Conservation (phyloP, 805 yeast species). For the Yarrowia sp. region DNA sequence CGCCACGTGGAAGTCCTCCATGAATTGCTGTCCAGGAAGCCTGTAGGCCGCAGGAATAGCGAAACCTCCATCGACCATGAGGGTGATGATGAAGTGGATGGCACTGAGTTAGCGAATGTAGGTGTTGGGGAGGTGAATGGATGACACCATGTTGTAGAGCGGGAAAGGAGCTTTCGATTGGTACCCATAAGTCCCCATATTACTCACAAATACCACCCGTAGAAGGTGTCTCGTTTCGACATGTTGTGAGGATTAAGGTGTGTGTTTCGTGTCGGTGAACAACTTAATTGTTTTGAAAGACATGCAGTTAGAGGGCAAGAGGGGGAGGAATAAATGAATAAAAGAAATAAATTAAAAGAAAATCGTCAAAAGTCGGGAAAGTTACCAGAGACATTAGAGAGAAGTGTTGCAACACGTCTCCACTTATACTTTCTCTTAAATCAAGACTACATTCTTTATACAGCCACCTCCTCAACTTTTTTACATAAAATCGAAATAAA, state of each 20-base stretch:
- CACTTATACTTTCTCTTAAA: too few species aligned
- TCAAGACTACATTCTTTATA: too few species aligned
- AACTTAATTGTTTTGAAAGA: neutral
- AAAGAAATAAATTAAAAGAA: too few species aligned
- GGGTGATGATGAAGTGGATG: slow-evolving; percentile 76
- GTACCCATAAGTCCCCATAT: neutral
- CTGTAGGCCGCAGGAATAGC: slow-evolving; percentile 64
- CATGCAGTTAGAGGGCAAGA: neutral
- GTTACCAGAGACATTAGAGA: too few species aligned
- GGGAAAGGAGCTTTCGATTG: too few species aligned
- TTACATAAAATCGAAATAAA: too few species aligned
- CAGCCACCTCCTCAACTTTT: too few species aligned
- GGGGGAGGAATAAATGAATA: too few species aligned
- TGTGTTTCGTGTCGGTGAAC: neutral
- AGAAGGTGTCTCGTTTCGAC: slow-evolving; percentile 33
- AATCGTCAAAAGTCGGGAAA: too few species aligned
- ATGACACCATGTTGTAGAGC: too few species aligned
- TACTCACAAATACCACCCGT: slow-evolving; percentile 36
- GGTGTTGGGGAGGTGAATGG: neutral
- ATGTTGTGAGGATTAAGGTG: neutral
- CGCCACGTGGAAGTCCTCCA: slow-evolving; percentile 66
- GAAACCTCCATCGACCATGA: slow-evolving; percentile 75
- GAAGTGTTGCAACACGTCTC: too few species aligned
- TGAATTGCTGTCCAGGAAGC: slow-evolving; percentile 56
- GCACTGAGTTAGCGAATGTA: slow-evolving; percentile 46